Percentiles rank a stretch among this genome's conserved stretches.
Conservation (phyloP, 495 filamentous ascomycete species). For the Aspergillus panamensis region DNA sequence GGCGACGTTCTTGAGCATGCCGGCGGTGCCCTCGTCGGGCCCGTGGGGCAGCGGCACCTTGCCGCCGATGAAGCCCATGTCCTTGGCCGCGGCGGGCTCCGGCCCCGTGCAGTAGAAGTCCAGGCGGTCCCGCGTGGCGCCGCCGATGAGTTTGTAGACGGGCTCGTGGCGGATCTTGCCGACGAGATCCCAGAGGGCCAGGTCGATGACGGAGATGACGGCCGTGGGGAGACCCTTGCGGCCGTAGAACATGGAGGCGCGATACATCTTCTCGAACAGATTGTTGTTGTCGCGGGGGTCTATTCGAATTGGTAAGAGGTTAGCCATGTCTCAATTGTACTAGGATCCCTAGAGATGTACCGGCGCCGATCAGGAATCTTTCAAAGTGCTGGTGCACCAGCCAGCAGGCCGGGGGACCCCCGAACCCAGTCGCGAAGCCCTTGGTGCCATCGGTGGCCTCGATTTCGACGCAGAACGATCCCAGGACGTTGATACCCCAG, state of each 20-base stretch:
- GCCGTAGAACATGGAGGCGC: constrained; percentile 91
- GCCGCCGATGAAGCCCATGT: constrained; percentile 80
- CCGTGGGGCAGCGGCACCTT: constrained; percentile 88
- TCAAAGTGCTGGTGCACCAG: constrained; percentile 87
- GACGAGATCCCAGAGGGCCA: constrained; percentile 86
- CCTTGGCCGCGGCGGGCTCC: constrained; percentile 71
- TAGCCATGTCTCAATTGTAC: neutral
- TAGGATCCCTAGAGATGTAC: too few species aligned
- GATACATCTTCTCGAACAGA: constrained; percentile 94
- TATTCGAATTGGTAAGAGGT: constrained; percentile 12
- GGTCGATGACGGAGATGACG: constrained; percentile 88
- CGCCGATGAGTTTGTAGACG: constrained; percentile 91
- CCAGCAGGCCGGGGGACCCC: constrained; percentile 91
- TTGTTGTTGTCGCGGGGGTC: constrained; percentile 86
- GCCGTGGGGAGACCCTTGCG: constrained; percentile 86
- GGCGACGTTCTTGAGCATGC: constrained; percentile 81
- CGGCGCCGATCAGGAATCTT: constrained; percentile 80
- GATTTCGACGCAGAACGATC: constrained; percentile 90
- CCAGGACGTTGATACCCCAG: constrained; percentile 94
- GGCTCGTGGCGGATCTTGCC: constrained; percentile 89
- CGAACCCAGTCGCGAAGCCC: constrained; percentile 90
- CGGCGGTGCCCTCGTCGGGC: constrained; percentile 77
- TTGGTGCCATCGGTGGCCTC: constrained; percentile 85
- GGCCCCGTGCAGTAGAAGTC: constrained; percentile 95
- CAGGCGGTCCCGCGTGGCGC: constrained; percentile 71